phyloP scores from a whole-genome alignment of 495 filamentous ascomycete species.

The Umbilicaria muhlenbergii region DNA sequence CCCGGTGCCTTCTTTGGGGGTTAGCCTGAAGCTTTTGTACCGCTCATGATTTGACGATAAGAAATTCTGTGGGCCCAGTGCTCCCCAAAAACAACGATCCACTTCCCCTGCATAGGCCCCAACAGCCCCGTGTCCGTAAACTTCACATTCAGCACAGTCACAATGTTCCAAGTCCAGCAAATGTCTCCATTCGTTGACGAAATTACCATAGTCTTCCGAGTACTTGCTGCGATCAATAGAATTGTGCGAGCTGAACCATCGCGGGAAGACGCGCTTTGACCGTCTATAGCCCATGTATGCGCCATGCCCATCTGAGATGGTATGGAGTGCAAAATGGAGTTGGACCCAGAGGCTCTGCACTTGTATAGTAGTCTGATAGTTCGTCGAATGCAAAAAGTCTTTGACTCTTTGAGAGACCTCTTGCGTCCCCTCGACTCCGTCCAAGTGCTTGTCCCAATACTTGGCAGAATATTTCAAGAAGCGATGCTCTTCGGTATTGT shows the following conservation, averaged over 20 bases:
- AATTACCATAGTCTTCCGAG: constrained; percentile 2
- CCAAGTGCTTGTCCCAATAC: constrained; percentile 11
- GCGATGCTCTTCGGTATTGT: constrained; percentile 5
- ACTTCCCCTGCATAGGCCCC: constrained; percentile 3
- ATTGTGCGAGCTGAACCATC: constrained; percentile 1
- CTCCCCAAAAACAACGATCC: constrained; percentile 8
- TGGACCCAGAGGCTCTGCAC: constrained; percentile 8
- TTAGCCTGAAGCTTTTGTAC: constrained; percentile 3
- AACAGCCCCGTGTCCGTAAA: no score
- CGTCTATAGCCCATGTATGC: background rate
- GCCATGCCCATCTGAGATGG: background rate
- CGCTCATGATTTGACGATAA: background rate
- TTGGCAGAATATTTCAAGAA: constrained; percentile 9
- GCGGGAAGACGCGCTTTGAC: constrained; percentile 5
- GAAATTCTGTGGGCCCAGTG: constrained; percentile 6
- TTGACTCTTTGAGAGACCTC: constrained; percentile 5
- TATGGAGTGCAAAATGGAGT: background rate
- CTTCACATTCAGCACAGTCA: background rate
- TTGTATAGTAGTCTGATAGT: constrained; percentile 7
- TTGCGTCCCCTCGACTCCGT: constrained; percentile 2
- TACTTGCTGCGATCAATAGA: background rate
- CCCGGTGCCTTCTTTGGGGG: no score
- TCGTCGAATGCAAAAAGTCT: constrained; percentile 1
- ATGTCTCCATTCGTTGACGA: constrained; percentile 4
- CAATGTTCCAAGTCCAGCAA: constrained; percentile 1